Base-by-base conservation (phyloP, 352 stramenopile genomes). In the Phytophthora citricola region DNA sequence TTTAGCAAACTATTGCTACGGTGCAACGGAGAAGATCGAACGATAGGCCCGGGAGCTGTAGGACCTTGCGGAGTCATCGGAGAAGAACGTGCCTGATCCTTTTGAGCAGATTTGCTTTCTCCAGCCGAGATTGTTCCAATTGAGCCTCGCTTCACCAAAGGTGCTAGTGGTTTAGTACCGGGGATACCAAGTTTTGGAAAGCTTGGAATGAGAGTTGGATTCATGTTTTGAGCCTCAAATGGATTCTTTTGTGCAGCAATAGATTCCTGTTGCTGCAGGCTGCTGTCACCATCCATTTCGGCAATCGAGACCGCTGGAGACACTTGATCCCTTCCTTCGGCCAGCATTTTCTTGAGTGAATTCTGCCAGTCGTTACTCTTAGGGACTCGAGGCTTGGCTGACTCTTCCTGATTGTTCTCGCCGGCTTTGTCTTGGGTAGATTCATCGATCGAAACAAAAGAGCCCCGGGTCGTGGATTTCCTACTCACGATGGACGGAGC, bases 111-210 rank as follows among this genome's bases (percentile, higher is more conserved):
- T 38, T 62, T 76, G 36, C 3, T 41, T 9, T 70, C 46, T 49
- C 10, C 20, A 27, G 10, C 44, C 1, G 32, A 22, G 22, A 55
- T 45, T 14, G 61, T 52, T 38, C 52, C 17, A 57, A 75, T 62
- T 34, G 69, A 71, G 48, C 66, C 55, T 9, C 69, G 53, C 45
- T 84, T 86, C 12, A 75, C 36, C 15, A 76, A 50, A 10, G 73
- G 64, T 15, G 36, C 27, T 5, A 85, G 32, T 10, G 65, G 66
- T 38, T 78, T 85, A 1, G 63, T 76, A 1, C 80, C 79, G 15
- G 81, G 81, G 40, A 90, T 92, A 17, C 54, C 59, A 32, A 91
- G 61, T 49, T 90, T 83, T 1, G 79, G 83, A 24, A 92, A 87
- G 8, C 49, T 81, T 15, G 76, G 69, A 29, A 76, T 45, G 31